phyloP scores from a whole-genome alignment of 2,329 filamentous ascomycete genomes.

The Xylariomycetidae sp. region DNA sequence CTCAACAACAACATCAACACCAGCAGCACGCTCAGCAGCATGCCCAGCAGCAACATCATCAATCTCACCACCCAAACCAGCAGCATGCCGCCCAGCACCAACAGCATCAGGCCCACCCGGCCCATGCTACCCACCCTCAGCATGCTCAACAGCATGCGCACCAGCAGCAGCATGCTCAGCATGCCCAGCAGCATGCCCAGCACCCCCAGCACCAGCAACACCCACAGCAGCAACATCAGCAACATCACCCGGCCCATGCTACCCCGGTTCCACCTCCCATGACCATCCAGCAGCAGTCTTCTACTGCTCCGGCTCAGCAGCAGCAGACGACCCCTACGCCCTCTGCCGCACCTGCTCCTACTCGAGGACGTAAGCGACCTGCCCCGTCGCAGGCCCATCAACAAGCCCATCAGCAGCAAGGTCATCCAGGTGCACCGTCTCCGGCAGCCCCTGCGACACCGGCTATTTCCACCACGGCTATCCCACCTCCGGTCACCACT shows the following conservation, averaged over 20 bases:
- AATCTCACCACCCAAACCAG: slow-evolving; percentile 27
- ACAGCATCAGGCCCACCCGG: slow-evolving; percentile 31
- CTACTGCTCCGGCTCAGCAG: slow-evolving; percentile 23
- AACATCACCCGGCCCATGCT: slow-evolving; percentile 24
- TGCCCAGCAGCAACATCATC: slow-evolving; percentile 27
- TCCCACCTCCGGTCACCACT: slow-evolving; percentile 22
- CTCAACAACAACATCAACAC: slow-evolving; percentile 32
- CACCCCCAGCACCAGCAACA: slow-evolving; percentile 24
- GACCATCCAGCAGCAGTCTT: slow-evolving; percentile 27
- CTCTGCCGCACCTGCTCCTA: slow-evolving; percentile 26
- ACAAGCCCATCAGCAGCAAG: slow-evolving; percentile 19
- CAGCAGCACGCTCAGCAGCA: slow-evolving; percentile 20
- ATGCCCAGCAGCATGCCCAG: slow-evolving; percentile 32
- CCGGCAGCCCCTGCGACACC: slow-evolving; percentile 19
- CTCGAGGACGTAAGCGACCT: slow-evolving; percentile 30
- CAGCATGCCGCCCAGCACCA: slow-evolving; percentile 31
- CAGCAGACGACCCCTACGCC: slow-evolving; percentile 31
- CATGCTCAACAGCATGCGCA: slow-evolving; percentile 22
- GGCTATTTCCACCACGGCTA: slow-evolving; percentile 32
- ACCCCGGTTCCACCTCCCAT: slow-evolving; percentile 32
- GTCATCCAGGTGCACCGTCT: slow-evolving; percentile 14
- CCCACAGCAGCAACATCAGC: slow-evolving; percentile 26
- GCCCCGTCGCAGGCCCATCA: slow-evolving; percentile 19
- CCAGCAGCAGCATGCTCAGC: slow-evolving; percentile 31
- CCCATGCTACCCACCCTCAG: slow-evolving; percentile 24